phyloP scores from a whole-genome alignment of 139 green algal species.

The Chlamydomonas incerta region DNA sequence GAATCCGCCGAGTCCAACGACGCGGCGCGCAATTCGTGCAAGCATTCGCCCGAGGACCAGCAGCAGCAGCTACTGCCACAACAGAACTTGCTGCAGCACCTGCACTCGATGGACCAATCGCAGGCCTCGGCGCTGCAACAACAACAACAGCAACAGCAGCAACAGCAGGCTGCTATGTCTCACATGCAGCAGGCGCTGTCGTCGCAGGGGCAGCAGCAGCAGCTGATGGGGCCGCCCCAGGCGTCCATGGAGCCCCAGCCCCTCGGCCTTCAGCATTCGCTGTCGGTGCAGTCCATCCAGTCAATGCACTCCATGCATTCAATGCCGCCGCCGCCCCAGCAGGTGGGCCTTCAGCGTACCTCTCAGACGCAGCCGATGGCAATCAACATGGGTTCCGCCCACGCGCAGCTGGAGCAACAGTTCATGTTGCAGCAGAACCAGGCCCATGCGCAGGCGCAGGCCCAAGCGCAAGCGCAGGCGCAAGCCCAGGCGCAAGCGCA shows the following conservation, averaged over 20 bases:
- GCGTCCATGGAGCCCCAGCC: too few species aligned
- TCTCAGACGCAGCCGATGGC: too few species aligned
- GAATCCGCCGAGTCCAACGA: conserved; percentile 32
- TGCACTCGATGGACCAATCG: background rate
- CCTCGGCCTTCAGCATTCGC: too few species aligned
- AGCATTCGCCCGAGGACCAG: background rate
- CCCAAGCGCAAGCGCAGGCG: background rate
- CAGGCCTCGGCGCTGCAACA: background rate
- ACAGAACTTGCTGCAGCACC: background rate
- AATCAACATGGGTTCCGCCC: background rate
- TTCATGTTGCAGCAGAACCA: background rate
- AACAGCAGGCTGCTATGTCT: too few species aligned
- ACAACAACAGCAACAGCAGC: background rate
- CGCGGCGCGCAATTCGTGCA: background rate
- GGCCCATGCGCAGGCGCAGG: background rate
- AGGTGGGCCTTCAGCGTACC: background rate
- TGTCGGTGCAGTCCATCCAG: too few species aligned
- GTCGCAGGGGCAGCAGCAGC: background rate
- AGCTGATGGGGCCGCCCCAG: too few species aligned
- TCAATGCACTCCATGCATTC: too few species aligned
- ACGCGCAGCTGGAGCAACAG: background rate
- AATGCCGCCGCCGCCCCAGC: background rate
- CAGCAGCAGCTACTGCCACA: background rate
- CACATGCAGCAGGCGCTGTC: background rate
- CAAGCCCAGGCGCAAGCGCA: background rate